phyloP scores from a whole-genome alignment of 495 filamentous ascomycete genomes.

The Rhypophila decipiens region DNA sequence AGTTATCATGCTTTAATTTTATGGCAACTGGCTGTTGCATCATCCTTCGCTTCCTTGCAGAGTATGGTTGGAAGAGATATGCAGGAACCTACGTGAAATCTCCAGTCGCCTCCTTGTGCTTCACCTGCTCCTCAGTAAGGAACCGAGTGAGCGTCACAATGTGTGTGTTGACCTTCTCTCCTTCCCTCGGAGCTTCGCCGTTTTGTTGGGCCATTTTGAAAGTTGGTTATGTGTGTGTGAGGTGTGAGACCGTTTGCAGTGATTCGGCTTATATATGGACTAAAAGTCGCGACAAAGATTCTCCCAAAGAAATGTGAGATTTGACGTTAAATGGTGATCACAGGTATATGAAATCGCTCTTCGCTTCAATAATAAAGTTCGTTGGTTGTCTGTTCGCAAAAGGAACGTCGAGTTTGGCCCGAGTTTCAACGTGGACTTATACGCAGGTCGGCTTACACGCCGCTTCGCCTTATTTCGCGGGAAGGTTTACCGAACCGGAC shows the following conservation, averaged over 20 bases:
- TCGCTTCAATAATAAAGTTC: neutral
- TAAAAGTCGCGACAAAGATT: neutral
- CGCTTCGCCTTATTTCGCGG: neutral
- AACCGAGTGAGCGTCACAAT: conserved; percentile 93
- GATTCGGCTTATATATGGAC: neutral
- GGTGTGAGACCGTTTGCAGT: neutral
- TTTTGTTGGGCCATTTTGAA: conserved; percentile 26
- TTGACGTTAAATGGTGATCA: neutral
- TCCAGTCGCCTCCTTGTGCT: conserved; percentile 90
- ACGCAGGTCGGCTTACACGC: neutral
- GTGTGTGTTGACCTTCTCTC: conserved; percentile 82
- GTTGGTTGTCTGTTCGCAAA: neutral
- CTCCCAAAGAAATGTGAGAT: neutral
- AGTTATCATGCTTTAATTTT: neutral
- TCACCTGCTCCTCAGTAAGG: conserved; percentile 90
- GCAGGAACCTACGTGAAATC: conserved; percentile 78
- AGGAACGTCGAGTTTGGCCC: neutral
- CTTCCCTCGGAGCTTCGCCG: conserved; percentile 33
- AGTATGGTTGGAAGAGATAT: too few relatives aligned
- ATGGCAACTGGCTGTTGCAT: neutral
- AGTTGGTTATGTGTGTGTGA: neutral
- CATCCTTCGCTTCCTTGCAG: too few relatives aligned
- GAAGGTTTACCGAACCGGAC: neutral
- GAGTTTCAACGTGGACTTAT: conserved; percentile 11
- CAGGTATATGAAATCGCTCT: neutral